Evolutionary conservation across 768 basidiomycete species (phyloP).

Genomic region (Boletus pseudo-olivaceus): DNA sequence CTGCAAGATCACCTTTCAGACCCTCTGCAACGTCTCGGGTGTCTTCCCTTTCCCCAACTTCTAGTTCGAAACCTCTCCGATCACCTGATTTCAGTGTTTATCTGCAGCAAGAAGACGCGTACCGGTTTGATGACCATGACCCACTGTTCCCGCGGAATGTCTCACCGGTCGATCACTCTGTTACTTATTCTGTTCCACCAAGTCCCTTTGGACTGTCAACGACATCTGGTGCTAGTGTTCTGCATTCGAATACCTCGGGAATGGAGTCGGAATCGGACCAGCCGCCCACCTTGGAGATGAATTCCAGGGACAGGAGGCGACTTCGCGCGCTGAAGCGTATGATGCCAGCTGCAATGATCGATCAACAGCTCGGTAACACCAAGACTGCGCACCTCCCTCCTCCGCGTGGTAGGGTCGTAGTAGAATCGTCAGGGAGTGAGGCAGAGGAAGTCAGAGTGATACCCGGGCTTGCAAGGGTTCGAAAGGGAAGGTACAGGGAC

Average conservation of each 20-base stretch:
- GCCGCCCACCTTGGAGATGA: slow-evolving; percentile 17
- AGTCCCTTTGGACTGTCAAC: slow-evolving; percentile 15
- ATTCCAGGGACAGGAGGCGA: slow-evolving; percentile 32
- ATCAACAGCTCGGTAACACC: slow-evolving; percentile 27
- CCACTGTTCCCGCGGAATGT: not conserved
- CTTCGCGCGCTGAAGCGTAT: slow-evolving; percentile 43
- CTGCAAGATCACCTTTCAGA: slow-evolving; percentile 1
- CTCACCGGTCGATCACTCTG: slow-evolving; percentile 4
- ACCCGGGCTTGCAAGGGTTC: slow-evolving; percentile 51
- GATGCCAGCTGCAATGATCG: slow-evolving; percentile 54
- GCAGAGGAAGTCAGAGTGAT: slow-evolving; percentile 40
- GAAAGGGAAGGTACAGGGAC: slow-evolving; percentile 34
- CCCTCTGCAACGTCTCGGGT: not conserved
- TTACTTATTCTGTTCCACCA: slow-evolving; percentile 7
- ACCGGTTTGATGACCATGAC: slow-evolving; percentile 9
- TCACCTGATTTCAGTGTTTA: slow-evolving; percentile 15
- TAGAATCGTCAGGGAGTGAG: slow-evolving; percentile 26
- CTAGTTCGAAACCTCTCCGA: not conserved
- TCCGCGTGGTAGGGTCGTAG: slow-evolving; percentile 7
- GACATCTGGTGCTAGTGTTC: slow-evolving; percentile 18
- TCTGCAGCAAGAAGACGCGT: slow-evolving; percentile 14
- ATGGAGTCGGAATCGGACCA: slow-evolving; percentile 20
- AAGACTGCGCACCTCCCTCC: slow-evolving; percentile 9
- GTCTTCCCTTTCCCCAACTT: slow-evolving; percentile 9
- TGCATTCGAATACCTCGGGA: slow-evolving; percentile 15